phyloP scores from a whole-genome alignment of 208 protist species.

The Wallacemonas sp. region DNA sequence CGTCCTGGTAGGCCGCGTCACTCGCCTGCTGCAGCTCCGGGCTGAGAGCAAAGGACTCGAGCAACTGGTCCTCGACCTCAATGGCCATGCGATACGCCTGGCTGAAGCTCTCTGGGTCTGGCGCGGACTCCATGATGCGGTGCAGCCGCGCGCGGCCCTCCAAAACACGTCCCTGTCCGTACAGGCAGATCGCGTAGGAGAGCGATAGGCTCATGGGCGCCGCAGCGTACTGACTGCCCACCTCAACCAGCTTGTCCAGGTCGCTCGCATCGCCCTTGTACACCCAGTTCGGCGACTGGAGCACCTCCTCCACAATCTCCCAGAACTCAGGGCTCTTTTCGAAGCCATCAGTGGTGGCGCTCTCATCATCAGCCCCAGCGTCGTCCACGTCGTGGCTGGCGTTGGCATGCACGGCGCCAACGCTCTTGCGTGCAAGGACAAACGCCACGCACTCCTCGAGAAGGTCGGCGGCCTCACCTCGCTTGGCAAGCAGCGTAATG shows the following conservation, averaged over 20 bases:
- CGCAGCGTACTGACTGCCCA: constrained; percentile 43
- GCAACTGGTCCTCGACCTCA: constrained; percentile 74
- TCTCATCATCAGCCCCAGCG: constrained; percentile 3
- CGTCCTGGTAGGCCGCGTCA: constrained; percentile 20
- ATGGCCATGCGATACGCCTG: constrained; percentile 50
- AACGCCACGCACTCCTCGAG: constrained; percentile 57
- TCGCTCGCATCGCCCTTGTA: constrained; percentile 38
- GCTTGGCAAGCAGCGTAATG: constrained; percentile 57
- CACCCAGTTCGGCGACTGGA: constrained; percentile 46
- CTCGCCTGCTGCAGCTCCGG: constrained; percentile 31
- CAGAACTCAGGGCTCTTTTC: constrained; percentile 43
- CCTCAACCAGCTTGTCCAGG: constrained; percentile 46
- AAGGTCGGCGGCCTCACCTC: constrained; percentile 44
- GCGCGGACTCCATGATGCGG: constrained; percentile 43
- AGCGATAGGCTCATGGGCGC: constrained; percentile 50
- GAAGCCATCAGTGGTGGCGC: neutral
- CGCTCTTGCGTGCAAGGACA: too few species aligned
- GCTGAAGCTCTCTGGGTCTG: constrained; percentile 49
- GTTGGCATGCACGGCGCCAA: too few species aligned
- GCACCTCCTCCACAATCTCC: constrained; percentile 56
- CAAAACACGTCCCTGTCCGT: constrained; percentile 60
- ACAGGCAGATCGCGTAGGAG: constrained; percentile 66
- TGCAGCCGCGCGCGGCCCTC: constrained; percentile 47
- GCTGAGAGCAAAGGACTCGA: constrained; percentile 70
- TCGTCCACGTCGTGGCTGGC: neutral